Evolutionary conservation across 2,329 filamentous ascomycete genomes (phyloP).

Genomic region (Penicillium nordicum): DNA sequence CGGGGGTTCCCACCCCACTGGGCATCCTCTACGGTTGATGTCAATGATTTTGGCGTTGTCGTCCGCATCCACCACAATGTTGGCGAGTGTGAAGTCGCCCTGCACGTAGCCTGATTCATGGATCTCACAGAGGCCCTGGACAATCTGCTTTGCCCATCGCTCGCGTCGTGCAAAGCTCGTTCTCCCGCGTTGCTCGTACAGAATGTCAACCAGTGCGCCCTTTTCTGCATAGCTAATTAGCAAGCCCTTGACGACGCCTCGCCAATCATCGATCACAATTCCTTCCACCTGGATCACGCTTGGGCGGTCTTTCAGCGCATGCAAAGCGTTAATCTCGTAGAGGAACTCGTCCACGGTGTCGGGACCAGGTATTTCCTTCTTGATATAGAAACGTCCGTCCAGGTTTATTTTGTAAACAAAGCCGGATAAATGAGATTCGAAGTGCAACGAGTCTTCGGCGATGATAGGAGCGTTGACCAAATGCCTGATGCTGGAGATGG

Average conservation of each 20-base stretch:
- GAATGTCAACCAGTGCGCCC: conserved; percentile 83
- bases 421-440: conserved; percentile 90
- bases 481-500: conserved; percentile 69
- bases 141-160: conserved; percentile 87
- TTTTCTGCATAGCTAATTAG: conserved; percentile 83
- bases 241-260: conserved; percentile 75
- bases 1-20: conserved; percentile 95
- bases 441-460: conserved; percentile 72
- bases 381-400: conserved; percentile 69
- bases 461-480: conserved; percentile 49
- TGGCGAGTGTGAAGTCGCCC: conserved; percentile 94
- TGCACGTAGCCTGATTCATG: conserved; percentile 96
- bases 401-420: conserved; percentile 93
- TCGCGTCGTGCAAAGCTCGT: conserved; percentile 70
- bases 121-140: conserved; percentile 83
- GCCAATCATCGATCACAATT: conserved; percentile 76
- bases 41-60: conserved; percentile 96
- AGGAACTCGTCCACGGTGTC: conserved; percentile 95
- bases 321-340: conserved; percentile 95
- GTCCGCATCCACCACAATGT: conserved; percentile 84
- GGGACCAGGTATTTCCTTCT: conserved; percentile 95
- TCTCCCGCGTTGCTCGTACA: conserved; percentile 70
- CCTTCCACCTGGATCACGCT: conserved; percentile 85
- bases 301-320: conserved; percentile 66
- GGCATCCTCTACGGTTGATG: conserved; percentile 95